These are phyloP conservation scores for Cystofilobasidium macerans DNA, from an alignment of 768 basidiomycete genomes.

Conservation along the genomic window DNA sequence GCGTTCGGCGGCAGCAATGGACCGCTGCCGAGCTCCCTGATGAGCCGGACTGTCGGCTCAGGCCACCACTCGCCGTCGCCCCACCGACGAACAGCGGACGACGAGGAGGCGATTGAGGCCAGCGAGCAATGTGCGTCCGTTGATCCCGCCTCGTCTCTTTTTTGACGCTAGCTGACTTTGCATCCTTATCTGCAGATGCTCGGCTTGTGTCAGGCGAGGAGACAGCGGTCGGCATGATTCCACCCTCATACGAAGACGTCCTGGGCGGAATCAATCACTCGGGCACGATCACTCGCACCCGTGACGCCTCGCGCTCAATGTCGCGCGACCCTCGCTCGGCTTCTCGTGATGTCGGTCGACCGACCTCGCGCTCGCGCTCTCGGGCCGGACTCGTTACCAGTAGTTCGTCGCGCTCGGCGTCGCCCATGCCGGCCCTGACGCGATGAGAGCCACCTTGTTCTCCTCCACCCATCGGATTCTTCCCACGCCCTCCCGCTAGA, in stretches of 20 bases:
- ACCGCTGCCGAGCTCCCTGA: background rate
- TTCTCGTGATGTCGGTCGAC: background rate
- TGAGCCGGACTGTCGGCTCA: background rate
- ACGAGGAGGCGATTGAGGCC: conserved; percentile 14
- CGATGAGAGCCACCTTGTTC: background rate
- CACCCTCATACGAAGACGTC: conserved; percentile 57
- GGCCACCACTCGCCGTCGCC: conserved; percentile 24
- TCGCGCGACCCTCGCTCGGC: background rate
- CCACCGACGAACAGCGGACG: conserved; percentile 12
- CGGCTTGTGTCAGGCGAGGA: conserved; percentile 71
- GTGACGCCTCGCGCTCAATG: background rate
- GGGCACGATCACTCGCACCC: background rate
- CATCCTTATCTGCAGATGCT: conserved; percentile 46
- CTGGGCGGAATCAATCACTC: conserved; percentile 12
- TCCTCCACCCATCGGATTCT: background rate
- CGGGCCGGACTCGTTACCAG: background rate
- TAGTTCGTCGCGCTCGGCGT: background rate
- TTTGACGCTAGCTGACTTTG: conserved; percentile 41
- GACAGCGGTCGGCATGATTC: conserved; percentile 67
- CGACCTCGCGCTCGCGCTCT: background rate
- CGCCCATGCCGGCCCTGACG: background rate
- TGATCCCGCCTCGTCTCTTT: conserved; percentile 1
- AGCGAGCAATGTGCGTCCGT: conserved; percentile 15
- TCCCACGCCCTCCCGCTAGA: background rate
- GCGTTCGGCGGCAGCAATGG: background rate